Evolutionary conservation across 2,329 filamentous ascomycete genomes (phyloP).

Genomic region (Pseudopithomyces chartarum): DNA sequence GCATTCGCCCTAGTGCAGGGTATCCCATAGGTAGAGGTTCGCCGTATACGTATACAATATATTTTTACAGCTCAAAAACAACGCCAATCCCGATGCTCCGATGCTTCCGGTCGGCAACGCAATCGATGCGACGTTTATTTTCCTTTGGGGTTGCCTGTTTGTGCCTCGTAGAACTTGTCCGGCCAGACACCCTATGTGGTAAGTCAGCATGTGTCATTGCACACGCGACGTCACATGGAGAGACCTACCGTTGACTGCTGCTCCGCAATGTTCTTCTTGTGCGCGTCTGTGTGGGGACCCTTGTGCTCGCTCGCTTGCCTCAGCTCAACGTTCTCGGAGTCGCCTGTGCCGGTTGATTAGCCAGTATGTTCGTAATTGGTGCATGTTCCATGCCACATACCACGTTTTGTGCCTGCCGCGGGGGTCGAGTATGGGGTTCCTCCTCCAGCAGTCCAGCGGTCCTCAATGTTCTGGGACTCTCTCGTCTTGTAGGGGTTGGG

Average conservation of each 20-base stretch:
- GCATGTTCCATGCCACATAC: constrained; percentile 19
- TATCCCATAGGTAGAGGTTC: background rate
- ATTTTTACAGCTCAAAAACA: background rate
- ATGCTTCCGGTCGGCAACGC: background rate
- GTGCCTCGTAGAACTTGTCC: constrained; percentile 39
- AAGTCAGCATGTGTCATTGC: constrained; percentile 4
- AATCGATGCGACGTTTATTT: constrained; percentile 26
- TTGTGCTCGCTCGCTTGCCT: constrained; percentile 29
- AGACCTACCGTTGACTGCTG: constrained; percentile 33
- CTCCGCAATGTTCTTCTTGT: constrained; percentile 29
- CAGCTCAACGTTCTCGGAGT: constrained; percentile 26
- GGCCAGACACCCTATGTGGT: constrained; percentile 29
- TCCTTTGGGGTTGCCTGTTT: constrained; percentile 39
- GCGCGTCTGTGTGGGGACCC: constrained; percentile 32
- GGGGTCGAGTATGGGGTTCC: constrained; percentile 39
- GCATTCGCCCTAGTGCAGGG: background rate
- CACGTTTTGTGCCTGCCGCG: constrained; percentile 29
- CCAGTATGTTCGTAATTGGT: background rate
- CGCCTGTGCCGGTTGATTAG: constrained; percentile 20
- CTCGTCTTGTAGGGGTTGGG: constrained; percentile 45
- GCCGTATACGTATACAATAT: constrained; percentile 3
- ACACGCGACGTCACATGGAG: background rate
- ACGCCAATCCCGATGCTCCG: background rate
- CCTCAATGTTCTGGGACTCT: constrained; percentile 41
- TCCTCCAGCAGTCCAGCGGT: constrained; percentile 39